Evolutionary conservation across 2,329 filamentous ascomycete genomes (phyloP).

Genomic region (Epichloe baconii): DNA sequence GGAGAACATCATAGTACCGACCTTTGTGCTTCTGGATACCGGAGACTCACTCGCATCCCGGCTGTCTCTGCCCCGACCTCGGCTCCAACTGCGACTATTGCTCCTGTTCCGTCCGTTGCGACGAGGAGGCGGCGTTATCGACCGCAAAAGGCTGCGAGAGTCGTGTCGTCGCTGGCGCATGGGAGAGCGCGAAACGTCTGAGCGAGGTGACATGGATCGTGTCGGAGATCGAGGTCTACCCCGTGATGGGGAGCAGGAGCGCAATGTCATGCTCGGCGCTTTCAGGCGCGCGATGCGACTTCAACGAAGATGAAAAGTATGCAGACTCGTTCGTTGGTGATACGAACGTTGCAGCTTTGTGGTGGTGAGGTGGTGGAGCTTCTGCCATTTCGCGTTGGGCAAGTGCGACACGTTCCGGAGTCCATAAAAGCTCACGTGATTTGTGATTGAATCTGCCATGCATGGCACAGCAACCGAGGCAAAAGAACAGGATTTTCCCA

Average conservation of each 20-base stretch:
- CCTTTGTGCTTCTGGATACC: slow-evolving; percentile 38
- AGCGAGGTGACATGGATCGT: slow-evolving; percentile 22
- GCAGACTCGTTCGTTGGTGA: neutral
- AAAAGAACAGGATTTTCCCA: too few species aligned
- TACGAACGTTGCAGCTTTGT: neutral
- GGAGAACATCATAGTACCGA: slow-evolving; percentile 12
- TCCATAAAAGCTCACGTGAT: neutral
- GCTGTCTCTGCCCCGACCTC: slow-evolving; percentile 21
- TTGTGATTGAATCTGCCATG: neutral
- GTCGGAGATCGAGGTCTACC: slow-evolving; percentile 21
- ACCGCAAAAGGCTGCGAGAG: slow-evolving; percentile 22
- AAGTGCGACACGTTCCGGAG: neutral
- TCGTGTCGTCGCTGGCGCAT: slow-evolving; percentile 18
- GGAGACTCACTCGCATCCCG: slow-evolving; percentile 26
- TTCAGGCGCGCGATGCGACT: neutral
- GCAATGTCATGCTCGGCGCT: slow-evolving; percentile 13
- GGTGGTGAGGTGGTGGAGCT: neutral
- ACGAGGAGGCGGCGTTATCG: slow-evolving; percentile 17
- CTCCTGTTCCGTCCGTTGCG: slow-evolving; percentile 22
- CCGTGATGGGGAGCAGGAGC: slow-evolving; percentile 19
- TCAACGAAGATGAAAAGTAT: neutral
- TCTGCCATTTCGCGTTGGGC: neutral
- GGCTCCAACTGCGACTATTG: slow-evolving; percentile 19
- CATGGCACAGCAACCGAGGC: neutral
- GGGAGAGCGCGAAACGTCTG: slow-evolving; percentile 21